A percentile compares a stretch with the other conserved stretches of the same genome.
Evolutionary conservation across 257 asterid genomes (phyloP).

Genomic region (Scutellaria minor): DNA sequence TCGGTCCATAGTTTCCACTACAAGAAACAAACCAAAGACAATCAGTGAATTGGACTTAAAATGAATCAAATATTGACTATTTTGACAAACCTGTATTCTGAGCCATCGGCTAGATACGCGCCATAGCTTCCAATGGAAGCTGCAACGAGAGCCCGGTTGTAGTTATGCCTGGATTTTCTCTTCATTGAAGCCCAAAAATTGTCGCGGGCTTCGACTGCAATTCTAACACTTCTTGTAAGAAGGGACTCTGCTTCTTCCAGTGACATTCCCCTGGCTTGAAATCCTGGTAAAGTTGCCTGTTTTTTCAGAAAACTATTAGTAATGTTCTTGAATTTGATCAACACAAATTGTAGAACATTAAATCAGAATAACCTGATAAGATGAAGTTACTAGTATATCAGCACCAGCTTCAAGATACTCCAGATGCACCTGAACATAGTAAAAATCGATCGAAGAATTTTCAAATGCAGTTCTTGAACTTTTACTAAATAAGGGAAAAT

Average conservation of each 20-base stretch:
- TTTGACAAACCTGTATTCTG: slow-evolving; percentile 66
- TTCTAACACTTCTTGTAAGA: slow-evolving; percentile 57
- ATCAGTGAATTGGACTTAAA: not conserved
- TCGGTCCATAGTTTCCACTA: slow-evolving; percentile 73
- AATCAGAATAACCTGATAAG: slow-evolving; percentile 62
- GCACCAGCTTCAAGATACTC: slow-evolving; percentile 89
- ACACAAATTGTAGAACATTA: not conserved
- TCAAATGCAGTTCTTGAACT: too few species aligned
- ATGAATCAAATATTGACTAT: not conserved
- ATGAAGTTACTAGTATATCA: slow-evolving; percentile 68
- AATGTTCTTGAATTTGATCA: not conserved
- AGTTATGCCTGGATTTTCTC: slow-evolving; percentile 41
- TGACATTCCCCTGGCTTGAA: slow-evolving; percentile 67
- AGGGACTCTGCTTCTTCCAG: slow-evolving; percentile 70
- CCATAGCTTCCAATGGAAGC: slow-evolving; percentile 94
- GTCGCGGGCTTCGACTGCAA: slow-evolving; percentile 78
- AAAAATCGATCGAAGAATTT: not conserved
- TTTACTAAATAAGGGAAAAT: too few species aligned
- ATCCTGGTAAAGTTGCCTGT: slow-evolving; percentile 83
- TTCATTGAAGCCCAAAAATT: slow-evolving; percentile 56
- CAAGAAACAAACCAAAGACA: not conserved
- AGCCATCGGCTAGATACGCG: slow-evolving; percentile 91
- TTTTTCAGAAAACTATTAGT: slow-evolving; percentile 1
- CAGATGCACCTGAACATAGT: slow-evolving; percentile 62
- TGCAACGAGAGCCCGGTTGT: slow-evolving; percentile 73